Conservation (phyloP, 441 rosid species). For the Gossypium schwendimanii region DNA sequence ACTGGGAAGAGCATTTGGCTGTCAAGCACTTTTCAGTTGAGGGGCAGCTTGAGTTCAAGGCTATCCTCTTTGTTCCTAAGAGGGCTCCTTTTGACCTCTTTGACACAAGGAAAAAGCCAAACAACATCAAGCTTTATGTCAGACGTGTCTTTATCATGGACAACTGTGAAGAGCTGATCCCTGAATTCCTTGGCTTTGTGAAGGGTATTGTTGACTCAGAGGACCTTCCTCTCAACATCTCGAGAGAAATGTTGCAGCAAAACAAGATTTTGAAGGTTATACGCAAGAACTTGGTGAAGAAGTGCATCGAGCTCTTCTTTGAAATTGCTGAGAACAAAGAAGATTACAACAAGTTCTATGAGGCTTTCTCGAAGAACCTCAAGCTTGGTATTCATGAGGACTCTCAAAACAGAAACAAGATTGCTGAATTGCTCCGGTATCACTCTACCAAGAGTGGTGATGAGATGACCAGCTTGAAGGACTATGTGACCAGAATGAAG, state of each 20-base stretch:
- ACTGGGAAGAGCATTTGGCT: constrained; percentile 69
- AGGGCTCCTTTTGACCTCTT: constrained; percentile 62
- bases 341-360: constrained; percentile 64
- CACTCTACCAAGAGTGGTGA: constrained; percentile 73
- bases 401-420: constrained; percentile 49
- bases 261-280: constrained; percentile 72
- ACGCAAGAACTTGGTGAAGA: constrained; percentile 66
- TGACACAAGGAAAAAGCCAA: constrained; percentile 62
- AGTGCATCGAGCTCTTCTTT: constrained; percentile 57
- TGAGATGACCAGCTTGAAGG: constrained; percentile 61
- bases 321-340: constrained; percentile 79
- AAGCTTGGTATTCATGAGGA: constrained; percentile 68
- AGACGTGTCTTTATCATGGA: constrained; percentile 76
- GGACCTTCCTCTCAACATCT: constrained; percentile 66
- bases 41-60: constrained; percentile 69
- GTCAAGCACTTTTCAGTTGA: constrained; percentile 68
- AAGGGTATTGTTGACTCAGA: constrained; percentile 70
- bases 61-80: constrained; percentile 51
- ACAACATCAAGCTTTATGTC: constrained; percentile 68
- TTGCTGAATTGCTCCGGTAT: constrained; percentile 59
- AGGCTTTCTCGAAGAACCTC: constrained; percentile 61
- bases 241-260: constrained; percentile 57
- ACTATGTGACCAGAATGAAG: constrained; percentile 68
- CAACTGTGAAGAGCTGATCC: constrained; percentile 66
- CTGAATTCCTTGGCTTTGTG: constrained; percentile 58